Evolutionary conservation across 495 filamentous ascomycete genomes (phyloP).

Genomic region (Aspergillus leporis): DNA sequence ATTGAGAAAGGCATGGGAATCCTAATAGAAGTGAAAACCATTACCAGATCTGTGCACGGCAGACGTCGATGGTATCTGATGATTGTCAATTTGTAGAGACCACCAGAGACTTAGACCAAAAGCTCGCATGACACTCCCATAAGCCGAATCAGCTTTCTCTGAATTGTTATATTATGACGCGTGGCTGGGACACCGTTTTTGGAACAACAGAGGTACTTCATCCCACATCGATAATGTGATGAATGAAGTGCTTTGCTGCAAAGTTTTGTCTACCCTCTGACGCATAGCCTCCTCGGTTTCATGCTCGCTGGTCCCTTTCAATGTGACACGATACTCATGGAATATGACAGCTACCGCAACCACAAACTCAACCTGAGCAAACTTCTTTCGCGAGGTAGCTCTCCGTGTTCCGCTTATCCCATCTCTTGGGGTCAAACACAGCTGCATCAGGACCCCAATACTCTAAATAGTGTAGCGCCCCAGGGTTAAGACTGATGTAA

Average conservation of each 20-base stretch:
- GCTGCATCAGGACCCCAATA: constrained; percentile 43
- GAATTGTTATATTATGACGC: not conserved
- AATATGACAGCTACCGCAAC: constrained; percentile 65
- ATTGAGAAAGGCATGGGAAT: too few relatives aligned
- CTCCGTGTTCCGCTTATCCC: constrained; percentile 16
- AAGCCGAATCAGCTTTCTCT: not conserved
- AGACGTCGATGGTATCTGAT: too few relatives aligned
- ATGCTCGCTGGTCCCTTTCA: not conserved
- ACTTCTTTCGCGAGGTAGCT: constrained; percentile 41
- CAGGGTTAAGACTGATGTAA: constrained; percentile 29
- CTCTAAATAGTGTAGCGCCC: constrained; percentile 38
- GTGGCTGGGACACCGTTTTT: not conserved
- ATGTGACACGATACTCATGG: constrained; percentile 53
- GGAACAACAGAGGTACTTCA: constrained; percentile 2
- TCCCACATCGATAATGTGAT: constrained; percentile 5
- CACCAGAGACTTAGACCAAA: too few relatives aligned
- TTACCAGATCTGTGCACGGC: too few relatives aligned
- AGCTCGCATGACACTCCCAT: too few relatives aligned
- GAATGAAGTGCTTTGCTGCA: constrained; percentile 1
- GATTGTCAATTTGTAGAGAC: too few relatives aligned
- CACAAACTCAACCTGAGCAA: constrained; percentile 74
- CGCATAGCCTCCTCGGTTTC: constrained; percentile 2
- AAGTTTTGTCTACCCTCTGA: not conserved
- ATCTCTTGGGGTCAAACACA: constrained; percentile 28
- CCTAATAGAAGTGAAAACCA: too few relatives aligned